Evolutionary conservation across 1,284 basidiomycete genomes (phyloP).

Genomic region (Puccinia triticina): DNA sequence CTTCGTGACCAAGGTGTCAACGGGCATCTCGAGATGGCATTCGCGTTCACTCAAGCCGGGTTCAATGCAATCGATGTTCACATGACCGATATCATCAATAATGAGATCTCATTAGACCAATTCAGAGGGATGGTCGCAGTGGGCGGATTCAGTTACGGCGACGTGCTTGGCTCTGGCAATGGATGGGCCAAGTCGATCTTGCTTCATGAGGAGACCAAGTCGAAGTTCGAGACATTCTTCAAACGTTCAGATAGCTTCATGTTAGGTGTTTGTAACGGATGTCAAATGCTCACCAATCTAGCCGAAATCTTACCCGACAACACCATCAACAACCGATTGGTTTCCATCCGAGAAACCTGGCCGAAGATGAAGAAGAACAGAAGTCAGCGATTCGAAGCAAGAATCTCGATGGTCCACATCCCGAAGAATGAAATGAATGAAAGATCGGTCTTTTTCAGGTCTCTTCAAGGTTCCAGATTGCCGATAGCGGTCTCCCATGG

Average conservation of each 20-base stretch:
- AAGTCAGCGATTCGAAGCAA: slow-evolving; percentile 87
- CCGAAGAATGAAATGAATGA: slow-evolving; percentile 55
- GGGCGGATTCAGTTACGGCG: slow-evolving; percentile 98
- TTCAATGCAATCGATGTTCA: slow-evolving; percentile 95
- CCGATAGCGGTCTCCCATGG: slow-evolving; percentile 96
- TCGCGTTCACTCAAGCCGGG: slow-evolving; percentile 89
- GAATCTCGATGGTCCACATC: slow-evolving; percentile 79
- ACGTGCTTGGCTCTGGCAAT: slow-evolving; percentile 94
- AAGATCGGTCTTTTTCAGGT: slow-evolving; percentile 78
- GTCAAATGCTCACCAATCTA: slow-evolving; percentile 91
- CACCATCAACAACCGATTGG: slow-evolving; percentile 57
- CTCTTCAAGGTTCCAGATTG: slow-evolving; percentile 82
- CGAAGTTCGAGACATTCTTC: slow-evolving; percentile 82
- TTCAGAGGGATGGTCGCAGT: slow-evolving; percentile 93
- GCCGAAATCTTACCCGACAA: slow-evolving; percentile 85
- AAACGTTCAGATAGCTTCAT: slow-evolving; percentile 77
- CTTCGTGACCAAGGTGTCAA: slow-evolving; percentile 98
- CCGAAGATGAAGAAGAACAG: slow-evolving; percentile 87
- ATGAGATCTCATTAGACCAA: slow-evolving; percentile 67
- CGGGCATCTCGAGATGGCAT: slow-evolving; percentile 97
- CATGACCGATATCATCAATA: slow-evolving; percentile 92
- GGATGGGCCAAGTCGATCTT: slow-evolving; percentile 96
- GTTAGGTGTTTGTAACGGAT: slow-evolving; percentile 96
- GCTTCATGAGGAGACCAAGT: slow-evolving; percentile 73
- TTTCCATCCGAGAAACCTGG: slow-evolving; percentile 66